Conservation (phyloP, 1,139 yeast species). For the Candida gigantensis region DNA sequence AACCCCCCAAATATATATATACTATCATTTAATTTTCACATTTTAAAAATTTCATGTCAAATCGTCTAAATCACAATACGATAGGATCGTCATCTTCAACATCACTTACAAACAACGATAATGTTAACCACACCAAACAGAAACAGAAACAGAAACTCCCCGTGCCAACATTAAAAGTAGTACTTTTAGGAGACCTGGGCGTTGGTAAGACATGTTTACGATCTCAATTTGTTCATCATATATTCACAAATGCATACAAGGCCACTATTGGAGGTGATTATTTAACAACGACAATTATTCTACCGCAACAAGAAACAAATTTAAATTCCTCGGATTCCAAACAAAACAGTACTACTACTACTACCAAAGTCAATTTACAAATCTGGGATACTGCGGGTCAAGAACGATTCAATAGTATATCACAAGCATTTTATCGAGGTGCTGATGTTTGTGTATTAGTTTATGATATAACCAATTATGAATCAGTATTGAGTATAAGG, state of each 20-base stretch:
- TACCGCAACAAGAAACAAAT: constrained; percentile 13
- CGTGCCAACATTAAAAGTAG: constrained; percentile 46
- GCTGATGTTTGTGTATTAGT: constrained; percentile 59
- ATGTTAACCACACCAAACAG: too few species aligned
- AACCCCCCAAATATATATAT: too few species aligned
- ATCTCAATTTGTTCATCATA: constrained; percentile 58
- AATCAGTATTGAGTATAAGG: constrained; percentile 50
- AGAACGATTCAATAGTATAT: constrained; percentile 60
- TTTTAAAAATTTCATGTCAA: neutral
- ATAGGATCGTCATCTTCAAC: neutral
- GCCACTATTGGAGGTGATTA: constrained; percentile 68
- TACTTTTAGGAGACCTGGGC: constrained; percentile 60
- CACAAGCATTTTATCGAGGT: constrained; percentile 62
- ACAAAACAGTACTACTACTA: too few species aligned
- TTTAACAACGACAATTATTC: constrained; percentile 46
- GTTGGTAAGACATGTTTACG: constrained; percentile 65
- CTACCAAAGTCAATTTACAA: constrained; percentile 42
- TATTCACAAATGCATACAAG: constrained; percentile 58
- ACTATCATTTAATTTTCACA: too few species aligned
- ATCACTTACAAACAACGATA: neutral
- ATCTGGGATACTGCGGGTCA: constrained; percentile 74
- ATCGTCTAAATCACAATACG: neutral
- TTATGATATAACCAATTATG: constrained; percentile 58
- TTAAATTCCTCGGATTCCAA: too few species aligned
- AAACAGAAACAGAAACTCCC: too few species aligned